These are phyloP conservation scores for Russula vinacea DNA, from an alignment of 768 basidiomycete species.

Conservation along the genomic window DNA sequence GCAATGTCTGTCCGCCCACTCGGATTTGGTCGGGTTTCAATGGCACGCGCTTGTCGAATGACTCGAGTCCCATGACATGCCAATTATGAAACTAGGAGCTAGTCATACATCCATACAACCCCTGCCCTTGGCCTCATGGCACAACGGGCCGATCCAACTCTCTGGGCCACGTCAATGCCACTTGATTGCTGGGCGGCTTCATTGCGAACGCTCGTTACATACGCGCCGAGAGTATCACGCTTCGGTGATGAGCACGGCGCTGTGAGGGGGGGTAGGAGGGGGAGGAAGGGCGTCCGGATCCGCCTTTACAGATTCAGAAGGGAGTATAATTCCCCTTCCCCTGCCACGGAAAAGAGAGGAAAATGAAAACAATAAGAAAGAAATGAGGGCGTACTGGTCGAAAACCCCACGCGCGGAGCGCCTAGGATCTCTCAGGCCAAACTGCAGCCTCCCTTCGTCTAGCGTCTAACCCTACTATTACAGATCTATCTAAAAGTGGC, in stretches of 20 bases:
- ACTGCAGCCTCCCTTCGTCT: no score
- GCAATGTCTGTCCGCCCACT: neutral
- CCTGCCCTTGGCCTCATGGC: conserved; percentile 4
- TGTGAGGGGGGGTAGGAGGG: neutral
- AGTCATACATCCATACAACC: neutral
- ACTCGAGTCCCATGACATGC: neutral
- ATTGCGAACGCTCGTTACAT: neutral
- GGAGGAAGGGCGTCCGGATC: neutral
- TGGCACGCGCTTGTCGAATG: neutral
- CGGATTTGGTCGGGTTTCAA: neutral
- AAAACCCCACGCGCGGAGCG: no score
- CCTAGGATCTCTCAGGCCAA: no score
- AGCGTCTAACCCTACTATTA: no score
- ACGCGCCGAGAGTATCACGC: neutral
- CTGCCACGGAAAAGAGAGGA: neutral
- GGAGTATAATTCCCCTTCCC: neutral
- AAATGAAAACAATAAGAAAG: neutral
- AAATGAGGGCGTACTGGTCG: no score
- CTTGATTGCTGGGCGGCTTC: neutral
- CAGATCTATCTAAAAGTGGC: no score
- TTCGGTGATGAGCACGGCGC: neutral
- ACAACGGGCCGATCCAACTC: neutral
- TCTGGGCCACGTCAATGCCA: neutral
- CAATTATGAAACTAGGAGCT: neutral
- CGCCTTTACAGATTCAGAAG: neutral